Percentiles rank a stretch among this genome's conserved stretches.
These are phyloP conservation scores for Pseudocercospora vitis DNA, from an alignment of 2,329 filamentous ascomycete genomes.

Conservation along the genomic window DNA sequence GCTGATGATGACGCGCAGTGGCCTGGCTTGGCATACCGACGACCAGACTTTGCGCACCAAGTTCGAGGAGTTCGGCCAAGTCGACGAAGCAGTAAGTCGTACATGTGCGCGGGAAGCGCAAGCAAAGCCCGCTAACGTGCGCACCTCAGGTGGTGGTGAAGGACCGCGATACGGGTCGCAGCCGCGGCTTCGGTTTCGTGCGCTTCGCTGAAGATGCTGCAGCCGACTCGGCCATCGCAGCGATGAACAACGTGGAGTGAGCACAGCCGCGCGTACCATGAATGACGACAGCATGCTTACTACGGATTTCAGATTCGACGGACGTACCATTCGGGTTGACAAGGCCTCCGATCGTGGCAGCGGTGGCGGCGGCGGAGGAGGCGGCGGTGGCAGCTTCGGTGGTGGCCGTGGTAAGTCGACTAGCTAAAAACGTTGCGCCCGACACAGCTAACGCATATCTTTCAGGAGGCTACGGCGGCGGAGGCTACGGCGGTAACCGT, in stretches of 20 bases:
- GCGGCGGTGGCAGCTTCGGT: slow-evolving; percentile 50
- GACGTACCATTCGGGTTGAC: slow-evolving; percentile 90
- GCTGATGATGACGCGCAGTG: slow-evolving; percentile 55
- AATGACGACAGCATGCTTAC: slow-evolving; percentile 12
- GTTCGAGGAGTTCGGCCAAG: slow-evolving; percentile 85
- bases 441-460: slow-evolving; percentile 3
- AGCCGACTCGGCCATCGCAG: slow-evolving; percentile 71
- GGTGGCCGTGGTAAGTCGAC: slow-evolving; percentile 40
- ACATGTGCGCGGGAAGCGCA: neutral
- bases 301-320: slow-evolving; percentile 71
- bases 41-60: slow-evolving; percentile 82
- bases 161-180: slow-evolving; percentile 93
- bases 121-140: slow-evolving; percentile 6
- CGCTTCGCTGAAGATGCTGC: slow-evolving; percentile 76
- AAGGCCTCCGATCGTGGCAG: slow-evolving; percentile 82
- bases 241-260: slow-evolving; percentile 90
- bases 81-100: slow-evolving; percentile 91
- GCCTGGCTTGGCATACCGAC: slow-evolving; percentile 98
- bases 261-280: slow-evolving; percentile 37
- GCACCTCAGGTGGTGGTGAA: slow-evolving; percentile 82
- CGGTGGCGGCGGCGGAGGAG: slow-evolving; percentile 61
- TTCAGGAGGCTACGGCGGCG: slow-evolving; percentile 29
- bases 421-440: slow-evolving; percentile 11
- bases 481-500: slow-evolving; percentile 28
- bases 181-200: slow-evolving; percentile 96